Evolutionary conservation across 2,329 filamentous ascomycete genomes (phyloP), one percentile per base, ranked within the genome.

Genomic region (Didymella segeticola): DNA sequence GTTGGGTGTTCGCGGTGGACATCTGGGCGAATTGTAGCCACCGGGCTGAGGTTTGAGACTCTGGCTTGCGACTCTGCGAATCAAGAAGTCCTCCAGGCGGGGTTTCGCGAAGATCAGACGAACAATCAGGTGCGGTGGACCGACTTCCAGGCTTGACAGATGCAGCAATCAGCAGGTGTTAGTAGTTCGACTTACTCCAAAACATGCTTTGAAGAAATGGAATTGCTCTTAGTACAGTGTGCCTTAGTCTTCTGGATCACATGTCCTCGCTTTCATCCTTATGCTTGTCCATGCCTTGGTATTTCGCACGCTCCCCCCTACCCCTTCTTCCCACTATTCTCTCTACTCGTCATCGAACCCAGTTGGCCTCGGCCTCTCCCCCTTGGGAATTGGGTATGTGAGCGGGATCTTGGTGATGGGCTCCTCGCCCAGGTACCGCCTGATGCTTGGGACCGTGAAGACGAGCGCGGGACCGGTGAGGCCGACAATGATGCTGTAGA

Each of bases 401-500:
- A 93, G 79, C 26, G 95, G 95, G 61, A 98, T 87, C 52, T 66
- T 67, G 82, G 84, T 60, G 85, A 79, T 60, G 87, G 53, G 83
- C 65, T 86, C 79, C 73, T 96, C 91, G 66, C 93, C 93, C 52
- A 96, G 76, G 60, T 70, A 71, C 46, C 79, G 81, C 74, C 93
- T 82, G 64, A 96, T 80, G 41, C 91, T 89, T 36, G 93, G 92
- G 1, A 91, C 88, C 51, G 83, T 81, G 55, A 89, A 75, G 60
- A 96, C 79, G 53, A 85, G 79, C 52, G 89, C 76, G 29, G 93
- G 95, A 10, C 92, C 92, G 49, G 86, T 69, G 61, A 77, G 80
- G 65, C 90, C 93, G 63, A 98, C 79, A 53, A 90, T 72, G 69
- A 91, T 80, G 67, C 90, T 91, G 84, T 87, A 98, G 83, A 97